Conservation (phyloP, 2,329 filamentous ascomycete species). For the Dothideomycetes sp. region DNA sequence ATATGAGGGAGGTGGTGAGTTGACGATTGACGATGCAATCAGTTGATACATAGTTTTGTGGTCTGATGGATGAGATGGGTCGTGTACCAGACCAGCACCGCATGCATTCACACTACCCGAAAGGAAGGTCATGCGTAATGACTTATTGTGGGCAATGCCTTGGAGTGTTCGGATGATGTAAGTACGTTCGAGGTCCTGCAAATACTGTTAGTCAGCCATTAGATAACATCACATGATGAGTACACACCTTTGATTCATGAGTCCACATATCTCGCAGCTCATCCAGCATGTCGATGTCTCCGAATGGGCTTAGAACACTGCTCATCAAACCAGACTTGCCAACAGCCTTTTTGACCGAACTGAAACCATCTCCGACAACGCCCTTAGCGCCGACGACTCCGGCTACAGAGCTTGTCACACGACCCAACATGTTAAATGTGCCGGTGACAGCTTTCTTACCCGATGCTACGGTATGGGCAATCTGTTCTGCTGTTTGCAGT, state of each 20-base stretch:
- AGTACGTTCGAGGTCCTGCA: slow-evolving; percentile 79
- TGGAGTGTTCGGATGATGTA: slow-evolving; percentile 94
- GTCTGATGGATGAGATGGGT: slow-evolving; percentile 80
- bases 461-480: slow-evolving; percentile 83
- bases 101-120: slow-evolving; percentile 86
- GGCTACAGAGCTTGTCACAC: slow-evolving; percentile 88
- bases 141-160: slow-evolving; percentile 90
- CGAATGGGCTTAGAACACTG: slow-evolving; percentile 88
- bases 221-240: neutral
- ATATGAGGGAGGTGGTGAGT: slow-evolving; percentile 74
- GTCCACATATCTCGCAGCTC: slow-evolving; percentile 97
- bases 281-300: slow-evolving; percentile 88
- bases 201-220: slow-evolving; percentile 13
- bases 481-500: slow-evolving; percentile 80
- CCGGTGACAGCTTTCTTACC: slow-evolving; percentile 96
- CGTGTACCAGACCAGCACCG: slow-evolving; percentile 87
- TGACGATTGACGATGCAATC: slow-evolving; percentile 86
- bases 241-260: slow-evolving; percentile 72
- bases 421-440: slow-evolving; percentile 91
- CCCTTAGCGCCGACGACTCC: slow-evolving; percentile 93
- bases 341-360: slow-evolving; percentile 89
- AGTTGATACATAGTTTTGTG: slow-evolving; percentile 99
- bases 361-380: slow-evolving; percentile 85
- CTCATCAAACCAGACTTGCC: slow-evolving; percentile 95
- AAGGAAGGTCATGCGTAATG: slow-evolving; percentile 91